Evolutionary conservation across 202 grass and related monocot genomes (phyloP), one percentile per base, ranked within the genome.

Genomic region (Setaria italica): DNA sequence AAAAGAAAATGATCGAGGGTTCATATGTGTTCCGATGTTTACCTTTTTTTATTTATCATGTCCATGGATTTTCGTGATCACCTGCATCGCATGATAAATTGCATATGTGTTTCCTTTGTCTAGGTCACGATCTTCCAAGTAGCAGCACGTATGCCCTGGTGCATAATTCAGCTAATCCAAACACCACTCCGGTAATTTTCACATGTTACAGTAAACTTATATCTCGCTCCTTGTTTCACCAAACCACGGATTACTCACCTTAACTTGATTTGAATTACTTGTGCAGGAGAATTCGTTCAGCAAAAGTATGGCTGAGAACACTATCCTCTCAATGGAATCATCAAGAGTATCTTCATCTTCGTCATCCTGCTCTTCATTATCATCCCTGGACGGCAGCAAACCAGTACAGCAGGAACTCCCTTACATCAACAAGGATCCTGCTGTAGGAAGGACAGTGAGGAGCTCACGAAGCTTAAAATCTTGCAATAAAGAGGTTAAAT

Each of bases 241-340:
- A 53, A 16, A 29, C 8, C 7, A 15, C 33, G 25, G 4, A 45
- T 64, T 3, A 65, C 3, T n/a, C 4, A 2, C 55, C 72, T 87
- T 81, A 62, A 75, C 51, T 77, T n/a, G 1, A 77, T 34, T 77
- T 12, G 11, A 43, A 75, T 32, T 63, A 46, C n/a, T 59, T 86
- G 16, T 78, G 79, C 80, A 93, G 94, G 82, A 91, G 33, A 90
- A 86, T 70, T 85, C 56, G 45, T 74, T 79, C 9, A 91, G 85
- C 76, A 91, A 81, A 72, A 96, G 74, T 72, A 45, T 70, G 74
- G 75, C 84, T 3, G 87, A 91, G 80, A 89, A 83, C 33, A 80
- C 62, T 56, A 85, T 63, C 63, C 35, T 69, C 50, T 82, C 89
- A 6, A 74, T 81, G 33, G 79, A 96, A 80, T 88, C 79, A 50